Conservation (phyloP, 176 grass and related monocot genomes). For the Rhynchospora breviuscula region DNA sequence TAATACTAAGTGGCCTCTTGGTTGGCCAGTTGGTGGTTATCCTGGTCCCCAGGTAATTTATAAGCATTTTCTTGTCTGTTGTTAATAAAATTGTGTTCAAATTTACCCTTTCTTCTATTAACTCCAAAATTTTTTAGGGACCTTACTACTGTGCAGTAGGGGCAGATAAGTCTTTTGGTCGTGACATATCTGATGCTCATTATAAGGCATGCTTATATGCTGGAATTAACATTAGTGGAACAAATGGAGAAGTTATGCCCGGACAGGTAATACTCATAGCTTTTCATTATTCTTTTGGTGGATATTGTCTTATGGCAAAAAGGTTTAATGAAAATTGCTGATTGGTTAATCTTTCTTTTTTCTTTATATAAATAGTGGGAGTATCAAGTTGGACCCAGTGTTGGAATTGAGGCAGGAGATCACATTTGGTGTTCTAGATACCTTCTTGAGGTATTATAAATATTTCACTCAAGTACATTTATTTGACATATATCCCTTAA, state of each 20-base stretch:
- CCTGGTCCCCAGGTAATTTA: conserved; percentile 88
- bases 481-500: neutral
- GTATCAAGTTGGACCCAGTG: conserved; percentile 97
- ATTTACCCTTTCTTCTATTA: neutral
- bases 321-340: neutral
- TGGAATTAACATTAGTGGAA: conserved; percentile 97
- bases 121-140: conserved; percentile 47
- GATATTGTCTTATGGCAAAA: conserved; percentile 20
- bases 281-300: conserved; percentile 11
- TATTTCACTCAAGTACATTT: neutral
- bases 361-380: conserved; percentile 59
- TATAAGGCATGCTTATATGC: conserved; percentile 97
- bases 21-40: conserved; percentile 95
- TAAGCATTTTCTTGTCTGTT: neutral
- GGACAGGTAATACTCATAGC: conserved; percentile 59
- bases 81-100: neutral
- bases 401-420: conserved; percentile 93
- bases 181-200: conserved; percentile 98
- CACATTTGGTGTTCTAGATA: conserved; percentile 98
- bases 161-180: conserved; percentile 96
- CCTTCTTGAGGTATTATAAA: conserved; percentile 79
- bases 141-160: conserved; percentile 92
- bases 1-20: conserved; percentile 95
- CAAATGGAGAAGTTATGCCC: conserved; percentile 99
- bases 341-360: conserved; percentile 30